Evolutionary conservation across 1,284 basidiomycete genomes (phyloP), one percentile per base, ranked within the genome.

Genomic region (Leccinum ponderosum): DNA sequence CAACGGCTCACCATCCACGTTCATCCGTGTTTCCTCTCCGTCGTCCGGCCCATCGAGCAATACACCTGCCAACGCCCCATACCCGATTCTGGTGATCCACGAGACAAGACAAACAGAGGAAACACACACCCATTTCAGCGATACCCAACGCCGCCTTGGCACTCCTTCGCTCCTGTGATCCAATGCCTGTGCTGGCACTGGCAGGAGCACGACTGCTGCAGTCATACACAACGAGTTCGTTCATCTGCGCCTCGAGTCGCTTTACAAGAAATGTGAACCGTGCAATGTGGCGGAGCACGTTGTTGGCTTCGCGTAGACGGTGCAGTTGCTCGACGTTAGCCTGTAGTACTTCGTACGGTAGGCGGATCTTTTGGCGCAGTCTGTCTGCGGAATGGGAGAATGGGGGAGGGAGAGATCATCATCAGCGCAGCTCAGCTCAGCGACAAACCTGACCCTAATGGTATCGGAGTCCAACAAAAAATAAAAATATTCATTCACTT

Each of bases 111-210:
- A 44, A 47, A 20, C 20, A 47, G 44, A 44, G 42, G 17, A 47
- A 44, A 39, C 39, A 79, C 85, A 67, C 63, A 94, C 94, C 84
- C 42, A 97, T 80, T 74, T 98, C 95, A 1, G 95, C 93, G 4
- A 97, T 87, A 47, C 87, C 95, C 65, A 97, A 77, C 9, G 95
- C 95, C 1, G 95, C 94, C 74, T 95, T 95, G 3, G 94, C 90
- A 66, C 69, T 96, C 94, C 73, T 87, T 90, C 65, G 94, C 93
- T 33, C 91, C 89, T 69, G 27, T 78, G 72, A 48, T 85, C 83
- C 15, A 54, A 53, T 57, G 61, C 20, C 63, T 47, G 44, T 47
- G 17, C 44, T 20, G 17, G 44, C 17, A 47, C 29, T 31, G 29
- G 29, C 29, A 31, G 44, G 44, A 20, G 17, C 17, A 47, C 17